Evolutionary conservation across 2,329 filamentous ascomycete genomes (phyloP).

Genomic region (Penicillium brasilianum): DNA sequence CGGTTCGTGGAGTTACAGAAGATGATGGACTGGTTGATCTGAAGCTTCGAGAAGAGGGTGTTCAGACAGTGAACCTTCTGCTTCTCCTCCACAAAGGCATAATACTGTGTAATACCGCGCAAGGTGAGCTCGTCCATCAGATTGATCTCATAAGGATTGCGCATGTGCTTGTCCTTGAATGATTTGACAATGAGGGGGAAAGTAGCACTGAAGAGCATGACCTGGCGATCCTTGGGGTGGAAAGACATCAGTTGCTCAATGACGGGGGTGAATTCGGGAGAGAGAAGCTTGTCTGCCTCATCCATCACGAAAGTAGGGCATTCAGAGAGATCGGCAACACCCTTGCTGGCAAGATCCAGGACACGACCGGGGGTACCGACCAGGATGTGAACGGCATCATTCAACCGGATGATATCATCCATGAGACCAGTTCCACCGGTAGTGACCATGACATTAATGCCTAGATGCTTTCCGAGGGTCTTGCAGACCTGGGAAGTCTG

Average conservation of each 20-base stretch:
- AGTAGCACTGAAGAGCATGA: conserved; percentile 99
- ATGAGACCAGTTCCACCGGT: conserved; percentile 94
- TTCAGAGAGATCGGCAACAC: conserved; percentile 92
- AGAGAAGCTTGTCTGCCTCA: conserved; percentile 96
- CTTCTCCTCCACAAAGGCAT: conserved; percentile 98
- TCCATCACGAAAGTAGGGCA: conserved; percentile 99
- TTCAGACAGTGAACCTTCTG: conserved; percentile 99
- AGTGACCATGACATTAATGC: conserved; percentile 98
- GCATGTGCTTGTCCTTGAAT: conserved; percentile 98
- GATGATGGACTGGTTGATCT: conserved; percentile 99
- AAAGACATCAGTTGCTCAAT: conserved; percentile 95
- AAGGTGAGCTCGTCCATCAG: conserved; percentile 99
- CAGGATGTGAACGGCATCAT: conserved; percentile 94
- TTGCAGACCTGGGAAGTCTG: conserved; percentile 99
- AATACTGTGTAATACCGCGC: conserved; percentile 98
- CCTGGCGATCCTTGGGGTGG: conserved; percentile 95
- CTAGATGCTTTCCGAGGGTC: conserved; percentile 94
- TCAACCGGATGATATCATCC: conserved; percentile 94
- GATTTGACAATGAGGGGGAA: conserved; percentile 97
- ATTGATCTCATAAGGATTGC: conserved; percentile 95
- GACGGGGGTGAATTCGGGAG: conserved; percentile 93
- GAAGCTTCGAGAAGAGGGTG: conserved; percentile 96
- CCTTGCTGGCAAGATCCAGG: conserved; percentile 93
- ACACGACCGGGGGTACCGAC: conserved; percentile 97
- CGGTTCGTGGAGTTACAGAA: conserved; percentile 99